These are phyloP conservation scores for Liriodendron chinense DNA, from an alignment of 164 flowering plant genomes.

Conservation along the genomic window DNA sequence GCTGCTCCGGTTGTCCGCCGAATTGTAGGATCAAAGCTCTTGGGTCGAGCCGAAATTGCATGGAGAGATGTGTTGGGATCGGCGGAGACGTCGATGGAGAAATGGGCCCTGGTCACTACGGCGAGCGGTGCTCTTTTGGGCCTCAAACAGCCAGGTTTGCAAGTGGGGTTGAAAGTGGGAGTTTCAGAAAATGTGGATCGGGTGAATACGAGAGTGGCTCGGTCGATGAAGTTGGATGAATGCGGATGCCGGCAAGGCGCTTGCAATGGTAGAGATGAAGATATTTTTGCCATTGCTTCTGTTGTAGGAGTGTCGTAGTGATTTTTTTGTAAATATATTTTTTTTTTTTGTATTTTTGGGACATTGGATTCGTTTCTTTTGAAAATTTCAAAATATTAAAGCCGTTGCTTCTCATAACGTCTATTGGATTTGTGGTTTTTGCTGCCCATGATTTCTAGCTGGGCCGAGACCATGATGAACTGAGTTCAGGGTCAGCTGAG, in stretches of 20 bases:
- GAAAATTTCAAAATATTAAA: not conserved
- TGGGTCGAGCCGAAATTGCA: slow-evolving; percentile 53
- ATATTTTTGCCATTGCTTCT: slow-evolving; percentile 24
- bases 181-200: not conserved
- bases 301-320: slow-evolving; percentile 10
- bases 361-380: slow-evolving; percentile 3
- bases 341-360: not conserved
- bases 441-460: not conserved
- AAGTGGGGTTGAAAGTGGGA: slow-evolving; percentile 17
- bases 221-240: slow-evolving; percentile 11
- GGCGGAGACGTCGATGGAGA: slow-evolving; percentile 36
- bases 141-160: slow-evolving; percentile 22
- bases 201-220: not conserved
- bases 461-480: too few relatives aligned
- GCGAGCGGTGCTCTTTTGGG: not conserved
- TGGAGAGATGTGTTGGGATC: slow-evolving; percentile 56
- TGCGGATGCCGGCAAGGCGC: slow-evolving; percentile 26
- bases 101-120: slow-evolving; percentile 31
- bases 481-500: too few relatives aligned
- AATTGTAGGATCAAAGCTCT: slow-evolving; percentile 35
- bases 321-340: not conserved
- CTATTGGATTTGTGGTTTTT: not conserved
- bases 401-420: not conserved
- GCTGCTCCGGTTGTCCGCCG: slow-evolving; percentile 25
- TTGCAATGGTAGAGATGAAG: slow-evolving; percentile 22